Evolutionary conservation across 768 basidiomycete genomes (phyloP), one percentile per base, ranked within the genome.

Genomic region (Pulveroboletus sp.): DNA sequence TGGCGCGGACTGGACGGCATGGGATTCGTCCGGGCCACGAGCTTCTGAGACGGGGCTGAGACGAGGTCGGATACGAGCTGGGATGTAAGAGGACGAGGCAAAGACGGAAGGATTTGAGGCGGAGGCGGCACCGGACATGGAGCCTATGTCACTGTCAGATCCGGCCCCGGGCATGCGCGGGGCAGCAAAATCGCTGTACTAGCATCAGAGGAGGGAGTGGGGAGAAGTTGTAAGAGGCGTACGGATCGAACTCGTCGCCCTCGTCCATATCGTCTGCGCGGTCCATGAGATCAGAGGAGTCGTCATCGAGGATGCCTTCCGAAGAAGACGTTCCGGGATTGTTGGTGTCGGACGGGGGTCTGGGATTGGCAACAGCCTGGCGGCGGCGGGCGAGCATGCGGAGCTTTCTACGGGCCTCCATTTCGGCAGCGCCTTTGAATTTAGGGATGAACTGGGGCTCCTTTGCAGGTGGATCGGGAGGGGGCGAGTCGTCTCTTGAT

Each of bases 361-460:
- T 63, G 6, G 57, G 56, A 17, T 43, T 50, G 2, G 66, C 59
- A 4, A 71, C 60, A 2, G 66, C n/a, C 63, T 76, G 51, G 31
- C 67, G 63, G 14, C 76, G 69, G 12, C 86, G 78, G 5, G 84
- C 83, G 34, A 78, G 79, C 73, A 92, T 79, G 12, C 89, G 76
- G 34, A 76, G 66, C 47, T 76, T 76, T 22, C 90, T 70, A 14
- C 89, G 73, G 5, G 77, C 80, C 54, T 90, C 90, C 89, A 91
- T 91, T 64, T 93, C 88, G n/a, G 81, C 89, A 0, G 86, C 85
- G 8, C 86, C 83, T 56, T 82, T 86, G 71, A 92, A 91, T 43
- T 79, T 84, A 16, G 89, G 89, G 22, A 86, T 73, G 57, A 89
- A 90, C 45, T 76, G 80, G 6, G 76, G 69, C 12, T 70, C 76